Base-by-base conservation (phyloP, 164 flowering plant genomes). In the grape (Vitis vinifera) region DNA sequence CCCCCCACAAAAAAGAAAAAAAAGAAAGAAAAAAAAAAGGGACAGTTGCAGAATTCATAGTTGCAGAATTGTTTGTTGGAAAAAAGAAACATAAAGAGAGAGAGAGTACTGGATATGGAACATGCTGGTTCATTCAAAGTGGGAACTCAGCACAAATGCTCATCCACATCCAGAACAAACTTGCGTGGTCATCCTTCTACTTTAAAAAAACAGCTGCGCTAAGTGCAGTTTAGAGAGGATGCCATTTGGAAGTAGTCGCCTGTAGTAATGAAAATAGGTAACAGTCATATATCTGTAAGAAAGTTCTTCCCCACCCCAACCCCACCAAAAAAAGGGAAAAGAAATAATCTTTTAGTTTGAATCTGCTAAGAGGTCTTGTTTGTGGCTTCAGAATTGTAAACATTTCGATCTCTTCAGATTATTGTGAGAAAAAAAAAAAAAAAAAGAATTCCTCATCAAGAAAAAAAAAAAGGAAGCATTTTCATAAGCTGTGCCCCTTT, bases 61-160 rank as follows among this genome's bases (percentile, higher is more conserved):
- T 68, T 55, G 9, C 17, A 17, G 30, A 27, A 62, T 57, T 79
- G 63, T 71, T 70, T 77, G 71, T 69, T 31, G 76, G 79, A 81
- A 82, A 85, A 48, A 88, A 89, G 89, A 80, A 87, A 82, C 68
- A 55, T 53, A 64, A 59, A 63, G 69, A 37, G 59, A 68, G 63
- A 68, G 60, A 69, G 66, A 52, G 59, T 44, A 47, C 70, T 76
- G 78, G 75, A 76, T 51, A 68, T 62, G 80, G 76, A 73, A 75
- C 76, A 83, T 83, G 92, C 71, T 82, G 87, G 88, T 82, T 84
- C 91, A 79, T 73, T 85, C 90, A 73, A 87, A 82, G 83, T 76
- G 86, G 86, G 90, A 73, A 77, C 86, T 63, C 78, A 68, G 68
- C 84, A 62, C 85, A 71, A 67, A 37, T 1, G 44, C 44, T 37